Evolutionary conservation across 1,284 basidiomycete genomes (phyloP), one percentile per base, ranked within the genome.

Genomic region (Sanghuangporus sanghuang): DNA sequence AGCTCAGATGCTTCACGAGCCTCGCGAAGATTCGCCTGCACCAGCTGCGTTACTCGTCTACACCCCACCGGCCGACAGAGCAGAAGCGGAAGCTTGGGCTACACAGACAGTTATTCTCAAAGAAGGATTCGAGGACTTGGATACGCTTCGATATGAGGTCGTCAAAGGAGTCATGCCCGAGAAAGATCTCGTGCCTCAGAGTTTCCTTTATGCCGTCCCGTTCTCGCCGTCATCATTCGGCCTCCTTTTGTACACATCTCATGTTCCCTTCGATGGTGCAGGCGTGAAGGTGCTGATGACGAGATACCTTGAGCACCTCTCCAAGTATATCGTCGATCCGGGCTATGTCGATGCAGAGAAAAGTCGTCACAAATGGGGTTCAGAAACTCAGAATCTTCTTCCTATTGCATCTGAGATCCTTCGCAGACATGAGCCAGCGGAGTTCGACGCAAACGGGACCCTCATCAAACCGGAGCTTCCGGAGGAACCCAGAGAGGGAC

Each of bases 231-330:
- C 62, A 2, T 27, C 36, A n/a, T 67, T 61, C 64, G 64, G 57
- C 11, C 11, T 68, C 39, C 18, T 69, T 6, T 48, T 69, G 27
- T 60, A 55, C 50, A 68, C 68, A 2, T 58, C 54, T 23, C 68
- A 69, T 44, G 57, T 59, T 42, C 66, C 66, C n/a, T 69, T 67
- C 57, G 68, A 69, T 40, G 67, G 68, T 2, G 49, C 64, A 2
- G 68, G 64, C 38, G 42, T 59, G 49, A 68, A 68, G 60, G 50
- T 65, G 14, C n/a, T 68, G 23, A 55, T 64, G 32, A 65, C 44
- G 3, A 27, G 35, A n/a, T 59, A 64, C 32, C 61, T 68, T 56
- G 21, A 59, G 32, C 49, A 54, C 42, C 62, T 67, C n/a, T 39
- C 64, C 6, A 44, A n/a, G 7, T 55, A 66, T 50, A 46, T 66